These are phyloP conservation scores for Fusarium drepaniforme DNA, from an alignment of 2,329 filamentous ascomycete genomes.

Conservation along the genomic window DNA sequence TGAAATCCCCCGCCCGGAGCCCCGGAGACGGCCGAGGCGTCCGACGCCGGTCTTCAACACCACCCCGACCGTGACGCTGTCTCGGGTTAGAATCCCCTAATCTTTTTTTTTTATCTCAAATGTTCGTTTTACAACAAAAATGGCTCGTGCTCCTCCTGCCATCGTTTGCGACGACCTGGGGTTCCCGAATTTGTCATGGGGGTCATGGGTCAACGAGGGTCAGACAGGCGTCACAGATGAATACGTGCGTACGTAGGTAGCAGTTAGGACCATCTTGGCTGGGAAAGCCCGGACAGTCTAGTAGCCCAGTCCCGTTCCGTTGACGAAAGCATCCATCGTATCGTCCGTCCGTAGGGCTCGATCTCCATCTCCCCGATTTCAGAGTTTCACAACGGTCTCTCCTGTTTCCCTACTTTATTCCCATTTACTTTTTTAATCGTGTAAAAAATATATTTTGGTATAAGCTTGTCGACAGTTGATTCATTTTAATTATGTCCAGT, in stretches of 20 bases:
- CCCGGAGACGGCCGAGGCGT: slow-evolving; percentile 41
- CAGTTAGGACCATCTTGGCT: background rate
- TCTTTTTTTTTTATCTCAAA: slow-evolving; percentile 6
- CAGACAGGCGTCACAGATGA: slow-evolving; percentile 28
- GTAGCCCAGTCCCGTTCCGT: background rate
- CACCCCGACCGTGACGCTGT: slow-evolving; percentile 41
- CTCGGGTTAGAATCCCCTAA: slow-evolving; percentile 37
- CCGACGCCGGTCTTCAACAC: slow-evolving; percentile 36
- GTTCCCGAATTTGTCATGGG: slow-evolving; percentile 8
- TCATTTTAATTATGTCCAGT: background rate
- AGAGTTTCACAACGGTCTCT: slow-evolving; percentile 1
- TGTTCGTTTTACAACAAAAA: background rate
- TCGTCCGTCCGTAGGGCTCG: slow-evolving; percentile 2
- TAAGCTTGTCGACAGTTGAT: background rate
- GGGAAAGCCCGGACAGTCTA: background rate
- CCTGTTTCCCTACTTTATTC: background rate
- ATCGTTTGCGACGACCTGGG: slow-evolving; percentile 5
- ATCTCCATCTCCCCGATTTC: slow-evolving; percentile 1
- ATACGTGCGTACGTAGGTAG: slow-evolving; percentile 13
- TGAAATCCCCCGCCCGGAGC: slow-evolving; percentile 21
- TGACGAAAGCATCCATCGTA: slow-evolving; percentile 3
- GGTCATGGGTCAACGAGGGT: slow-evolving; percentile 13
- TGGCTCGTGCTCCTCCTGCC: slow-evolving; percentile 7
- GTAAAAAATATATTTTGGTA: background rate
- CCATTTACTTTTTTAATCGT: background rate